Evolutionary conservation across 257 asterid genomes (phyloP), one percentile per base, ranked within the genome.

Genomic region (Penstemon eatonii): DNA sequence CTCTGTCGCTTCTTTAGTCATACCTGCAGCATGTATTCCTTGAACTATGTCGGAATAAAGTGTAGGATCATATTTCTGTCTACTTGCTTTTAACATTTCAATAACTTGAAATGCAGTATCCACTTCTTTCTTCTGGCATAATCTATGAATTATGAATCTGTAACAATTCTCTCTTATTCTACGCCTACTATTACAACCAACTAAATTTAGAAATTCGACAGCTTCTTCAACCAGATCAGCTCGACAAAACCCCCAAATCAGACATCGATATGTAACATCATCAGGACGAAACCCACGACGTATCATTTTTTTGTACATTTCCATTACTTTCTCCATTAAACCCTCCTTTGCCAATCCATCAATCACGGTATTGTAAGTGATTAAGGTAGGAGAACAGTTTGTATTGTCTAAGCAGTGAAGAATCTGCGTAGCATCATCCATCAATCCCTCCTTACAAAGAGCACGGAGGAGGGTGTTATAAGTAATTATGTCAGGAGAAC

Each of bases 201-300:
- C 86, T 67, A 51, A 79, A 56, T 78, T 86, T 59, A 92, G 80
- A 36, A 92, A 67, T 40, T 83, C 81, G 4, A 84, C 80, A 36
- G 95, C 98, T 67, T 87, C 95, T 60, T 86, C 96, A 56, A 92
- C 79, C 68, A 83, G 72, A 83, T 86, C 96, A 0, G 84, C 84
- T 74, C 90, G 77, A 67, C 94, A 89, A 54, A 87, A 84, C 43
- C 98, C 98, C 96, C 91, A 89, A 19, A 89, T n/a, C 41, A 92
- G 79, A 63, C 96, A 89, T 67, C 98, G 79, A 71, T 84, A 84
- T 1, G 98, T 87, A 37, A 89, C 78, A 60, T 84, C 87, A 80
- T 92, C 98, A 8, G 98, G 96, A n/a, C 71, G 72, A 44, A 79
- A 79, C 67, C 92, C 87, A 7, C 50, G 67, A 67, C 79, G 73